Conservation (phyloP, 371 early-diverging fungal genomes). For the Rhizopus stolonifer region DNA sequence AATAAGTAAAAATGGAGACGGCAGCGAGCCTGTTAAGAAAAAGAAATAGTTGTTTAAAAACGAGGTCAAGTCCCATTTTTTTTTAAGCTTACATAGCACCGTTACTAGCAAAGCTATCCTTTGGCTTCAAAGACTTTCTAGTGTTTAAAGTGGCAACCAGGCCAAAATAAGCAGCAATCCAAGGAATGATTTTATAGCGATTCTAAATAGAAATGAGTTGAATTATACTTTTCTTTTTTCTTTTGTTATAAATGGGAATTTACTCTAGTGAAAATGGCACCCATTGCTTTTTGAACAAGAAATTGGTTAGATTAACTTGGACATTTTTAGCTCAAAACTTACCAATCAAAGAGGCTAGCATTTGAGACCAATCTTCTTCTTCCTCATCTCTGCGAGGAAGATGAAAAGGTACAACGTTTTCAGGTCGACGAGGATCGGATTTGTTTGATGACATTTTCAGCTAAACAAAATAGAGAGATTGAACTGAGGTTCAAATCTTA, state of each 20-base stretch:
- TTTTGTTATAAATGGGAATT: no score
- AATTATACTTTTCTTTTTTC: no score
- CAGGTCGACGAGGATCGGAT: conserved; percentile 44
- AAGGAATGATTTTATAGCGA: conserved; percentile 36
- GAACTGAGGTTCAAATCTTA: neutral
- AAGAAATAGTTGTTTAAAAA: neutral
- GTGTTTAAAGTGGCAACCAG: conserved; percentile 36
- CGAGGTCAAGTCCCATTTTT: neutral
- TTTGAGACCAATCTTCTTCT: conserved; percentile 31
- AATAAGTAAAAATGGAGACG: conserved; percentile 41
- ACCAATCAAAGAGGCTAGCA: conserved; percentile 41
- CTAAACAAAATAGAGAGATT: neutral
- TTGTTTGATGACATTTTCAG: conserved; percentile 37
- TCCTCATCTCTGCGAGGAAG: conserved; percentile 30
- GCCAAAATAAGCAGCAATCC: conserved; percentile 49
- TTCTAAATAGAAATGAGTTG: conserved; percentile 25
- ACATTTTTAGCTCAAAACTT: conserved; percentile 10
- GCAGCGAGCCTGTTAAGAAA: conserved; percentile 31
- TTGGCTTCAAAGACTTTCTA: conserved; percentile 34
- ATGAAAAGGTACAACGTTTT: conserved; percentile 45
- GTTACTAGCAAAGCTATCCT: conserved; percentile 33
- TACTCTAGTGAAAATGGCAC: conserved; percentile 45
- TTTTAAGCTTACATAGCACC: conserved; percentile 38
- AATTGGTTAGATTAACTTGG: neutral
- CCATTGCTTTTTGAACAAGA: conserved; percentile 34